Evolutionary conservation across 2,329 filamentous ascomycete species (phyloP).

Genomic region (Nannizzia gypsea): DNA sequence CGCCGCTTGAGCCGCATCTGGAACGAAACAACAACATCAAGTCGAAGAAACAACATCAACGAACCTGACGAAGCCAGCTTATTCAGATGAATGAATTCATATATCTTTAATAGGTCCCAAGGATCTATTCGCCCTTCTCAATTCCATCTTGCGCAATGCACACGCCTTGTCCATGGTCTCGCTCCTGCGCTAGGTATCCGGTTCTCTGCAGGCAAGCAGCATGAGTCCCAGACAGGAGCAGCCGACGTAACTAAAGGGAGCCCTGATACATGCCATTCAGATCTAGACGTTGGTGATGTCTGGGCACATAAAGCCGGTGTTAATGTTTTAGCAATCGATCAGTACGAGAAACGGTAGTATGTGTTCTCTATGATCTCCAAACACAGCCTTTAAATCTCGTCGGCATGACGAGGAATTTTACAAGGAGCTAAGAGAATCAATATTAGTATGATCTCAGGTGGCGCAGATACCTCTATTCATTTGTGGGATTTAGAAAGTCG

Average conservation of each 20-base stretch:
- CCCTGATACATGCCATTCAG: slow-evolving; percentile 6
- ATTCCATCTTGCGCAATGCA: slow-evolving; percentile 54
- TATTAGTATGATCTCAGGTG: slow-evolving; percentile 64
- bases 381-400: background rate
- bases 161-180: slow-evolving; percentile 56
- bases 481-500: slow-evolving; percentile 73
- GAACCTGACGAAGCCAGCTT: background rate
- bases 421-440: background rate
- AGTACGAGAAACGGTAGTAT: slow-evolving; percentile 65
- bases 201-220: slow-evolving; percentile 42
- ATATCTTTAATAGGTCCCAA: slow-evolving; percentile 62
- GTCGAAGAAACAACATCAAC: background rate
- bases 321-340: slow-evolving; percentile 66
- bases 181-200: slow-evolving; percentile 54
- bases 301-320: slow-evolving; percentile 65
- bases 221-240: slow-evolving; percentile 4
- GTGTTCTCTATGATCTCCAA: slow-evolving; percentile 11
- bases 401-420: background rate
- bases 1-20: background rate
- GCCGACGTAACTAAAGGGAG: background rate
- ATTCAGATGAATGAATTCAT: slow-evolving; percentile 58
- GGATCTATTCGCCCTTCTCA: slow-evolving; percentile 53
- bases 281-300: slow-evolving; percentile 20
- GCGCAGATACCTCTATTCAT: slow-evolving; percentile 70
- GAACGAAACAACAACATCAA: background rate